Percentiles rank a stretch among this genome's conserved stretches.
These are phyloP conservation scores for Eremochloa ophiuroides DNA, from an alignment of 176 grass and related monocot genomes.

Conservation along the genomic window DNA sequence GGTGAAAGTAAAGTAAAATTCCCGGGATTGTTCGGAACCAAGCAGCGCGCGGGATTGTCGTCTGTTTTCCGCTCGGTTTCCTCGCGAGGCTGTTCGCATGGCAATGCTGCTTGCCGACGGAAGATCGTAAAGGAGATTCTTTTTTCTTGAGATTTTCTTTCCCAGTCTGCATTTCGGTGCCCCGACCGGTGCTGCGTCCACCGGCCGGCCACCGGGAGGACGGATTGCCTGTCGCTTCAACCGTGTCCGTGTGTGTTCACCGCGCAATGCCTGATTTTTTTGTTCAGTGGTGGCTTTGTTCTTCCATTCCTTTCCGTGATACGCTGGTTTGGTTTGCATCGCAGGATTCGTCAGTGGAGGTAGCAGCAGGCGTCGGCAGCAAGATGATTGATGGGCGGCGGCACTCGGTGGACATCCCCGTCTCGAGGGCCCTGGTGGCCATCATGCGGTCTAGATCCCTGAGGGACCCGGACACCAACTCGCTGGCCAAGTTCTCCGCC, in stretches of 20 bases:
- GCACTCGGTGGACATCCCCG: constrained; percentile 87
- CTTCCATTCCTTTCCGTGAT: background rate
- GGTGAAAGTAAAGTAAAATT: no score
- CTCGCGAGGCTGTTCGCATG: constrained; percentile 1
- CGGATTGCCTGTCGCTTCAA: background rate
- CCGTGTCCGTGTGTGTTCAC: background rate
- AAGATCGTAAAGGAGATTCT: background rate
- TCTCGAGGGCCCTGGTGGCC: constrained; percentile 73
- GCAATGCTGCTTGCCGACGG: constrained; percentile 3
- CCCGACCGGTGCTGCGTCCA: no score
- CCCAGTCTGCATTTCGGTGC: background rate
- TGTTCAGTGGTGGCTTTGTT: background rate
- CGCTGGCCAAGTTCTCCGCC: constrained; percentile 73
- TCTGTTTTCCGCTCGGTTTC: background rate
- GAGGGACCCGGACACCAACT: constrained; percentile 94
- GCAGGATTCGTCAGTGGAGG: constrained; percentile 20
- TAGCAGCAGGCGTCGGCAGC: background rate
- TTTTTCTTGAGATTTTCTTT: background rate
- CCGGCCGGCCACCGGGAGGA: background rate
- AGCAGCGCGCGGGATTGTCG: background rate
- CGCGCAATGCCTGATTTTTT: background rate
- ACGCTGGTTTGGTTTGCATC: constrained; percentile 6
- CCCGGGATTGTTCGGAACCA: no score
- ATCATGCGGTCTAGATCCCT: constrained; percentile 88
- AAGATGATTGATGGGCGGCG: constrained; percentile 78